phyloP scores from a whole-genome alignment of 129 eudicot genomes.

The Artemisia tridentata region DNA sequence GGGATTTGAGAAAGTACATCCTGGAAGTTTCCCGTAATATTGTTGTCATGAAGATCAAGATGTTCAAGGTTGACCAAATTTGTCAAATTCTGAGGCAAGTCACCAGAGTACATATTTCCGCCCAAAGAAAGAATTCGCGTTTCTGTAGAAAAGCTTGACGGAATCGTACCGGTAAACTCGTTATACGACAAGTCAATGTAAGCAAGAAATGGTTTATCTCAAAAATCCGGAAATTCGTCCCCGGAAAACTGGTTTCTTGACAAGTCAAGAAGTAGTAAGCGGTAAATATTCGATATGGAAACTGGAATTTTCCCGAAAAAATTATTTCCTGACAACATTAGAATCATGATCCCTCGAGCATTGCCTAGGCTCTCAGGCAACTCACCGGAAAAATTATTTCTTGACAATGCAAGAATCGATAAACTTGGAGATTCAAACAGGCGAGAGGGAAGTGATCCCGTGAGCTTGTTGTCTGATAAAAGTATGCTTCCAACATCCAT shows the following conservation, averaged over 20 bases:
- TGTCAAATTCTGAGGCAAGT: constrained; percentile 46
- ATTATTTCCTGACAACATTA: constrained; percentile 50
- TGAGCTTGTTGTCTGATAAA: constrained; percentile 49
- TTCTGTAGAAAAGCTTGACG: constrained; percentile 33
- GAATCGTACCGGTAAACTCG: constrained; percentile 46
- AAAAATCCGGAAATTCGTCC: constrained; percentile 40
- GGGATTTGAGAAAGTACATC: constrained; percentile 32
- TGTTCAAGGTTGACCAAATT: constrained; percentile 43
- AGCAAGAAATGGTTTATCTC: constrained; percentile 47
- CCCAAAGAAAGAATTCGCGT: constrained; percentile 51
- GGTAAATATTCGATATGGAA: constrained; percentile 47
- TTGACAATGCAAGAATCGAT: constrained; percentile 50
- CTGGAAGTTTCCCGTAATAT: constrained; percentile 39
- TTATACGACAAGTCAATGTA: constrained; percentile 54
- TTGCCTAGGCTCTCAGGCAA: constrained; percentile 55
- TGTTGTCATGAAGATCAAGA: constrained; percentile 62
- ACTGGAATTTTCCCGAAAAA: constrained; percentile 53
- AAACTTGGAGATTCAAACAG: constrained; percentile 44
- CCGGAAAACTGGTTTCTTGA: constrained; percentile 56
- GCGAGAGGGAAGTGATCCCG: constrained; percentile 46
- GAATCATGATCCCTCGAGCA: constrained; percentile 46
- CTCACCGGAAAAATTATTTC: constrained; percentile 57
- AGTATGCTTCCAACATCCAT: constrained; percentile 54
- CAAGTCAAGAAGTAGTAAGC: constrained; percentile 53
- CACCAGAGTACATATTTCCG: constrained; percentile 49